Conservation (phyloP, 106 monocot species). For the Allium cepa region DNA sequence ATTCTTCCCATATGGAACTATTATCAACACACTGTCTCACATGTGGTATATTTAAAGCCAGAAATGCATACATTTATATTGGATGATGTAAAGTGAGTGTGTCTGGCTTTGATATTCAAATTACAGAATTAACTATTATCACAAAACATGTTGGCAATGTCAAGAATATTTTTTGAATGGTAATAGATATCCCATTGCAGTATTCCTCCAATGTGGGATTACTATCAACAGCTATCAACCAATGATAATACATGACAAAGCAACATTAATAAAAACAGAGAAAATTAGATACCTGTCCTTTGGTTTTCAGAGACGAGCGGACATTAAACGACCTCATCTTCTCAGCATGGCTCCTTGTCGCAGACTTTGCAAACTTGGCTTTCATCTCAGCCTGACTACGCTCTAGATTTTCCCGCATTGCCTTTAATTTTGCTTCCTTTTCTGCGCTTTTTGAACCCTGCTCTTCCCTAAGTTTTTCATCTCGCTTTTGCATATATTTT, state of each 20-base stretch:
- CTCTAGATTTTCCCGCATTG: constrained; percentile 76
- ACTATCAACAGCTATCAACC: no score
- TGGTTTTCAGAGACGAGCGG: constrained; percentile 17
- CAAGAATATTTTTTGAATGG: no score
- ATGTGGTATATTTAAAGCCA: no score
- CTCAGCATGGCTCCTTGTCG: constrained; percentile 17
- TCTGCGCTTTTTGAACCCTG: constrained; percentile 44
- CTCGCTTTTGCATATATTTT: constrained; percentile 72
- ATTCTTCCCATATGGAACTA: no score
- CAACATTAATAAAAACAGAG: neutral
- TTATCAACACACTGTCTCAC: no score
- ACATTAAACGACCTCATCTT: constrained; percentile 36
- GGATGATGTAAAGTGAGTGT: no score
- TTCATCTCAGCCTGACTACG: constrained; percentile 67
- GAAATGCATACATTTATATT: no score
- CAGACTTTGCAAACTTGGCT: constrained; percentile 31
- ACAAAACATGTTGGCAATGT: no score
- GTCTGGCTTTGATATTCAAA: no score
- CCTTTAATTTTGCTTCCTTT: constrained; percentile 78
- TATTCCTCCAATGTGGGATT: no score
- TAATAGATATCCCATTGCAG: no score
- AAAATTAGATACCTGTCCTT: constrained; percentile 32
- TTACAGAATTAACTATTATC: no score
- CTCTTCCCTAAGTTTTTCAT: constrained; percentile 71
- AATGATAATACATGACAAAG: neutral